These are phyloP conservation scores for Scedosporium dehoogii DNA, from an alignment of 2,329 filamentous ascomycete species.

Conservation along the genomic window DNA sequence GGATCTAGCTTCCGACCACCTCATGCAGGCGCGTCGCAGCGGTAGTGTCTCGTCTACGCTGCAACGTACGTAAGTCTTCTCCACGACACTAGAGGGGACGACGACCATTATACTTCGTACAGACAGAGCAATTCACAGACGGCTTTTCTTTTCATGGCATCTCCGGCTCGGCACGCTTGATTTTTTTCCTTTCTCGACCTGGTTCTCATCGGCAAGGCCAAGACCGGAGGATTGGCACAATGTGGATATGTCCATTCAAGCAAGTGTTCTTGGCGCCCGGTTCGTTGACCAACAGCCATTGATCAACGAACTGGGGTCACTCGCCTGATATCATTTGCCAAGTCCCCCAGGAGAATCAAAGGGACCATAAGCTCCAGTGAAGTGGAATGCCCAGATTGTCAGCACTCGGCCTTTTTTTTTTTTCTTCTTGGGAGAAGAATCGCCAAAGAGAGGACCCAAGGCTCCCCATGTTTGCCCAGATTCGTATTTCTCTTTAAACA, in stretches of 20 bases:
- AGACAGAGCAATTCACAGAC: neutral
- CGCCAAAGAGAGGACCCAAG: neutral
- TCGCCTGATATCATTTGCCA: constrained; percentile 1
- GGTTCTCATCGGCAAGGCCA: neutral
- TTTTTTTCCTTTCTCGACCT: neutral
- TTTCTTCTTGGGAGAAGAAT: neutral
- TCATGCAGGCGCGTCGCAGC: neutral
- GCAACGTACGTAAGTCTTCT: too few relatives aligned
- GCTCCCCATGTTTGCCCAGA: neutral
- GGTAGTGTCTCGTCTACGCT: too few relatives aligned
- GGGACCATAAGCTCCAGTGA: neutral
- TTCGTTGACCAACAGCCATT: constrained; percentile 1
- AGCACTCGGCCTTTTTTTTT: neutral
- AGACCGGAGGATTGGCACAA: neutral
- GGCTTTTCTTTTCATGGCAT: neutral
- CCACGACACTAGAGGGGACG: too few relatives aligned
- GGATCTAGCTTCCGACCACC: neutral
- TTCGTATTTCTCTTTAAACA: neutral
- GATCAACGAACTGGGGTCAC: constrained; percentile 1
- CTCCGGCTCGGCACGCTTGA: neutral
- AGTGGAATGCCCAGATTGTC: neutral
- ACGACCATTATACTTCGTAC: neutral
- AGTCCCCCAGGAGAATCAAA: neutral
- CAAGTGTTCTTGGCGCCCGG: constrained; percentile 2
- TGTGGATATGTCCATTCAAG: neutral